These are phyloP conservation scores for Hydnomerulius pinastri DNA, from an alignment of 768 basidiomycete genomes.

Conservation along the genomic window DNA sequence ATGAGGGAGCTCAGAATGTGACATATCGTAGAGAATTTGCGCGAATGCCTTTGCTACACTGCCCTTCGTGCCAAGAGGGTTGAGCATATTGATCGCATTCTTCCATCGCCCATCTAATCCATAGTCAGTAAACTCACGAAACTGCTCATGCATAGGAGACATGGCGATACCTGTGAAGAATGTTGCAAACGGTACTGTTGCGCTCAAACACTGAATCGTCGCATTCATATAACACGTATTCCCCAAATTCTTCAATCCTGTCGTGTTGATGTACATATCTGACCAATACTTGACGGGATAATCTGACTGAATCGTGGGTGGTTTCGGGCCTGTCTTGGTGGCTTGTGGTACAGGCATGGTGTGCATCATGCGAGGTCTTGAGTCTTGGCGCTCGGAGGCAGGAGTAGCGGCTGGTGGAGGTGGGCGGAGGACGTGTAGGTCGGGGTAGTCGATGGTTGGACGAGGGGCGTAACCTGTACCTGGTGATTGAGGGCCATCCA, in stretches of 20 bases:
- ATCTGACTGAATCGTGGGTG: conserved; percentile 70
- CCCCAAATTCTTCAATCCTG: conserved; percentile 90
- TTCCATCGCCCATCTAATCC: conserved; percentile 75
- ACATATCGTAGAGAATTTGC: conserved; percentile 80
- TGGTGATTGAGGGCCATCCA: conserved; percentile 76
- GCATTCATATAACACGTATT: conserved; percentile 99
- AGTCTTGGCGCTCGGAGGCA: conserved; percentile 73
- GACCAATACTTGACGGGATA: conserved; percentile 86
- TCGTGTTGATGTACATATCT: conserved; percentile 74
- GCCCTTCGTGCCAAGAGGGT: conserved; percentile 88
- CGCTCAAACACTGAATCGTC: conserved; percentile 93
- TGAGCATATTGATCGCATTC: conserved; percentile 79
- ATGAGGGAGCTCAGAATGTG: conserved; percentile 83
- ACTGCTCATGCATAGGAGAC: neutral
- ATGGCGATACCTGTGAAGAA: conserved; percentile 82
- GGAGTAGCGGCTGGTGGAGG: conserved; percentile 79
- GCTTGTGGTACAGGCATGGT: conserved; percentile 21
- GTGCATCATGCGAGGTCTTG: conserved; percentile 54
- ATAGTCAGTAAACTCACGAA: conserved; percentile 2
- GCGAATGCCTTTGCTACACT: conserved; percentile 81
- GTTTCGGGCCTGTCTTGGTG: conserved; percentile 45
- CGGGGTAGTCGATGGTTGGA: conserved; percentile 78
- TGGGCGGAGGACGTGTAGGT: conserved; percentile 68
- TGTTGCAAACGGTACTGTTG: conserved; percentile 88
- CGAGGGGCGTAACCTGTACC: conserved; percentile 48